Percentiles rank a stretch among this genome's conserved stretches.
Conservation (phyloP, 495 filamentous ascomycete species). For the Aeminium ludgeri region DNA sequence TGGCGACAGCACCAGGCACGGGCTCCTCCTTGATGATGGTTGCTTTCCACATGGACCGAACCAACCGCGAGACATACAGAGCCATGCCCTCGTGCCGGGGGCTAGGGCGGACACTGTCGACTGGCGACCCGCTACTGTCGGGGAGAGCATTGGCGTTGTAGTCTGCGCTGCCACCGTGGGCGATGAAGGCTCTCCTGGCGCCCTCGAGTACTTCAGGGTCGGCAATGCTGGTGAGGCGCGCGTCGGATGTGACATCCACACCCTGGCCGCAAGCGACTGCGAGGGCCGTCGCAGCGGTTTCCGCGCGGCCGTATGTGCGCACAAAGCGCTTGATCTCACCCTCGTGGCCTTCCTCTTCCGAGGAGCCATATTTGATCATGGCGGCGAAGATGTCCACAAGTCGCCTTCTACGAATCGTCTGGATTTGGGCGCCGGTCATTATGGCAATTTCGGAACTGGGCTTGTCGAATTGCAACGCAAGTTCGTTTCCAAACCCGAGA, state of each 20-base stretch:
- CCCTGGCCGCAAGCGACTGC: slow-evolving; percentile 94
- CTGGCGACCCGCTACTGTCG: slow-evolving; percentile 40
- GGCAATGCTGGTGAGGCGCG: slow-evolving; percentile 48
- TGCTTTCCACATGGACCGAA: slow-evolving; percentile 73
- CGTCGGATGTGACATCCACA: slow-evolving; percentile 53
- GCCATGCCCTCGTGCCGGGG: slow-evolving; percentile 76
- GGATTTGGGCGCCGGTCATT: slow-evolving; percentile 75
- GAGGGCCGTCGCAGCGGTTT: slow-evolving; percentile 76
- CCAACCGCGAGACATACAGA: slow-evolving; percentile 67
- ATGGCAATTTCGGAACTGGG: slow-evolving; percentile 68
- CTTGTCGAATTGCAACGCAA: slow-evolving; percentile 83
- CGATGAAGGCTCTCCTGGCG: slow-evolving; percentile 74
- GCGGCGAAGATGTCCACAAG: slow-evolving; percentile 87
- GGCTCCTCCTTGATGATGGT: slow-evolving; percentile 40
- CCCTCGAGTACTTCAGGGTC: slow-evolving; percentile 68
- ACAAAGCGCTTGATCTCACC: slow-evolving; percentile 68
- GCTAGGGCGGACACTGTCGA: slow-evolving; percentile 72
- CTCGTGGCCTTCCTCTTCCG: slow-evolving; percentile 60
- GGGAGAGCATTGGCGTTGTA: slow-evolving; percentile 53
- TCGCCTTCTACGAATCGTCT: slow-evolving; percentile 63
- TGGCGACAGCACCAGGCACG: slow-evolving; percentile 38
- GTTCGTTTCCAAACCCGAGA: slow-evolving; percentile 80
- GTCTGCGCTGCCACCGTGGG: slow-evolving; percentile 67
- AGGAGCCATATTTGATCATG: slow-evolving; percentile 47
- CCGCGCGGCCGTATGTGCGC: slow-evolving; percentile 62